Conservation (phyloP, 345 rosid species). For the Aquilaria yunnanensis region DNA sequence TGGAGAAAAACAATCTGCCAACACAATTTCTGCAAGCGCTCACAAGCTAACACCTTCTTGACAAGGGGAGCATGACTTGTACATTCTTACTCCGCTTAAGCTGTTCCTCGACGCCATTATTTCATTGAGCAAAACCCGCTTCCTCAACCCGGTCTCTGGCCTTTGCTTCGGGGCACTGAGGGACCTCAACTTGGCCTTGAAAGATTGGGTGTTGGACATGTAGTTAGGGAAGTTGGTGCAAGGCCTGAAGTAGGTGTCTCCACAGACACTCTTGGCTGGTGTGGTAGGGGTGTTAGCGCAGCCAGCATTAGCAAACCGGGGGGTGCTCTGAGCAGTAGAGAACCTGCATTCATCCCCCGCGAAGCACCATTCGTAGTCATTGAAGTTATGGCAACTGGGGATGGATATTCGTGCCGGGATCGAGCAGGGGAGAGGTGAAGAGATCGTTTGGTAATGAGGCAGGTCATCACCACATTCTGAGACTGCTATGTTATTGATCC, state of each 20-base stretch:
- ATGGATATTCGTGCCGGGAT: conserved; percentile 23
- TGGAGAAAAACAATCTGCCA: too few relatives aligned
- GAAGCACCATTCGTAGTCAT: conserved; percentile 42
- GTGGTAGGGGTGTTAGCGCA: conserved; percentile 22
- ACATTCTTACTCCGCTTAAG: conserved; percentile 40
- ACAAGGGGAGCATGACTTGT: conserved; percentile 29
- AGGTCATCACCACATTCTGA: conserved; percentile 35
- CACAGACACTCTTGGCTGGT: conserved; percentile 38
- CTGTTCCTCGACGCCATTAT: conserved; percentile 54
- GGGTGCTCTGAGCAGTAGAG: conserved; percentile 54
- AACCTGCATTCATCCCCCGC: conserved; percentile 42
- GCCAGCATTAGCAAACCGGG: conserved; percentile 31
- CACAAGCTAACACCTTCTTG: conserved; percentile 15
- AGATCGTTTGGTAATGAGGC: conserved; percentile 21
- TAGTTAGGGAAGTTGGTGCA: conserved; percentile 49
- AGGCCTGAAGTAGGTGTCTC: conserved; percentile 36
- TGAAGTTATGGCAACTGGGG: conserved; percentile 17
- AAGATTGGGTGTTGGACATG: conserved; percentile 79
- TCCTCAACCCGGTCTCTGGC: conserved; percentile 39
- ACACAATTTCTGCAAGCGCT: neutral
- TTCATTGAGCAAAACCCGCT: conserved; percentile 54
- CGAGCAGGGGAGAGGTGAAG: conserved; percentile 33
- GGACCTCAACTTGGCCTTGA: conserved; percentile 68
- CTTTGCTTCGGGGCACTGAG: conserved; percentile 70
- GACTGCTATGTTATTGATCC: conserved; percentile 19